Evolutionary conservation across 306 rosid genomes (phyloP), one percentile per base, ranked within the genome.

Genomic region (Prosopis cineraria): DNA sequence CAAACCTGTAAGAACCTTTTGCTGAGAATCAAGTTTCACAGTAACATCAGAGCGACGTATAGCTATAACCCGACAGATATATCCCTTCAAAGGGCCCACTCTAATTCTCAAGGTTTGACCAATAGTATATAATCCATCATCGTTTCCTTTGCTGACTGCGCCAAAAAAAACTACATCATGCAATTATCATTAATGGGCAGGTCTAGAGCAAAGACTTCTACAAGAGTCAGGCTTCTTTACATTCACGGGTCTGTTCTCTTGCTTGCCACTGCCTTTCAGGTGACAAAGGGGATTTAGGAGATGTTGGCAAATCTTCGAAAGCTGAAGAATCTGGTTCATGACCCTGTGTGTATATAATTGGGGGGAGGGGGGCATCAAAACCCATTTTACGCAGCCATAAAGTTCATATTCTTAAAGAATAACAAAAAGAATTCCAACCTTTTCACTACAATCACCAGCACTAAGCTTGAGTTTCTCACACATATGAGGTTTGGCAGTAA

Each of bases 101-200:
- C 93, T 94, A 75, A 96, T 96, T 87, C 99, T 91, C 84, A 96
- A 84, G 70, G 92, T 85, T 90, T 96, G 99, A 84, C 99, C 99
- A 82, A 96, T 91, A 58, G 93, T 78, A 88, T 88, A 96, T 74
- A 75, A 47, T 80, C 78, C 89, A 81, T 89, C 91, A 52, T 74
- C 77, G 80, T 86, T 92, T 17, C 89, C 89, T 40, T 80, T 88
- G 76, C 83, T 96, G 77, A 91, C 99, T 96, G 90, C 91, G 87
- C 48, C 59, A 52, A 53, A 70, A 77, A 79, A 70, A 39, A 80
- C 63, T 63, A 59, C 10, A 48, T 81, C 12, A 67, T 63, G 70
- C 53, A 25, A 75, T 83, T 83, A 68, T 63, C 58, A 85, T 34
- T 74, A 53, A 37, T 27, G 63, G 36, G 71, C 53, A 76, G 11